These are phyloP conservation scores for Ceratocystis variospora DNA, from an alignment of 2,329 filamentous ascomycete species.

Conservation along the genomic window DNA sequence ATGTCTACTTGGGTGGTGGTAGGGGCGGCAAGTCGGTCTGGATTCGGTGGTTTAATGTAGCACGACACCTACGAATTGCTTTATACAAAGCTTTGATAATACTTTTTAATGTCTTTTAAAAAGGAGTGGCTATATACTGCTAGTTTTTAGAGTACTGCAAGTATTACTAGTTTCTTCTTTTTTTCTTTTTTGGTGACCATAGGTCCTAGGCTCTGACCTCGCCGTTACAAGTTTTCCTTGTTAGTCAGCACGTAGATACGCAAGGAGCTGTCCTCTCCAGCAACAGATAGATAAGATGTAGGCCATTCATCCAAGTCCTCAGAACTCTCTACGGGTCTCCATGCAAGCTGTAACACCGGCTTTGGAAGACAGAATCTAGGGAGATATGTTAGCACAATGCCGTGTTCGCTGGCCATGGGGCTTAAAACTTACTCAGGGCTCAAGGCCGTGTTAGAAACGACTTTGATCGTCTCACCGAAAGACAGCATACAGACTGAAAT, in stretches of 20 bases:
- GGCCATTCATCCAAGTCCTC: conserved; percentile 22
- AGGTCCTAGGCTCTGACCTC: not conserved
- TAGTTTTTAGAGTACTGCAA: too few species aligned
- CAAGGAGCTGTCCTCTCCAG: conserved; percentile 48
- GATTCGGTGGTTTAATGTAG: not conserved
- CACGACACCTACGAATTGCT: not conserved
- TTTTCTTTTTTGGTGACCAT: not conserved
- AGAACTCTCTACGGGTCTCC: conserved; percentile 39
- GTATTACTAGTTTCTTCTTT: not conserved
- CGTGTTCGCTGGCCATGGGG: not conserved
- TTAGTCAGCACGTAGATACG: conserved; percentile 39
- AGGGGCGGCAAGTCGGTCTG: not conserved
- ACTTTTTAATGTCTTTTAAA: conserved; percentile 7
- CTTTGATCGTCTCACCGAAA: conserved; percentile 1
- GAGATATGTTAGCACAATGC: not conserved
- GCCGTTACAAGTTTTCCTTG: not conserved
- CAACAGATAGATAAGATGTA: conserved; percentile 35
- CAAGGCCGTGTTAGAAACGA: conserved; percentile 11
- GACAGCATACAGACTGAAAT: conserved; percentile 23
- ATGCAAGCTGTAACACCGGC: conserved; percentile 52
- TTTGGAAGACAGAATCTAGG: conserved; percentile 45
- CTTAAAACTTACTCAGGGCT: conserved; percentile 12
- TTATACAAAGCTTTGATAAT: conserved; percentile 11
- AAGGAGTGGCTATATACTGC: not conserved
- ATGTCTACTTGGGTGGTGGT: not conserved